Base-by-base conservation (phyloP, 2,329 filamentous ascomycete species). In the Fusarium protoensiforme region DNA sequence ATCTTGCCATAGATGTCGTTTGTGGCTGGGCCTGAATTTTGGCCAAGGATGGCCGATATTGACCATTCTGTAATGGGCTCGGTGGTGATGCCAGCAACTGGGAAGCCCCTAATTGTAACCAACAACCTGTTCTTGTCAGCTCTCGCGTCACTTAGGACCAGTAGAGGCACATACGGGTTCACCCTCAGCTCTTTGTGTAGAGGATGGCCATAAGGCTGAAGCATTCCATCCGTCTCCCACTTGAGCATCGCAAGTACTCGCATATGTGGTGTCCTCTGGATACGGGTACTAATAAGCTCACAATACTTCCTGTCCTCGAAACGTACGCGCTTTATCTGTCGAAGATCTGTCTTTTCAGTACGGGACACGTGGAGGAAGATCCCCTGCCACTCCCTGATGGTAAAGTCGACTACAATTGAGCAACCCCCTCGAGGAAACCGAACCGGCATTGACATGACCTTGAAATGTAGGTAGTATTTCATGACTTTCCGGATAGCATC, bases 61-160 rank as follows among this genome's bases (percentile, higher is more conserved):
- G 78, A 73, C 78, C 79, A 80, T 46, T 80, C 79, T 1, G 67
- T 56, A 13, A 80, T 65, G 7, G 79, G 78, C 51, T 80, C 79
- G 5, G 51, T 46, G 2, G 69, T 66, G 4, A 71, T 60, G 13
- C 72, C 74, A 33, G 31, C 61, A 2, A 5, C 0, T 9, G 7
- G 8, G 2, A 35, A 14, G 11, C 41, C 35, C 1, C 36, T 9
- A n/a, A 11, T 16, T 4, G 29, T 60, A 35, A 69, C 71, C 27
- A 77, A 77, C 11, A 78, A 29, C 7, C 76, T 79, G 20, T 14
- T 4, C 9, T 2, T 14, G 41, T 74, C 6, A 70, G 53, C 11
- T 43, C 2, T 9, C 20, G 16, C 2, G 29, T 31, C 4, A 14
- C 7, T 16, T 16, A 11, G 27, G 18, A 27, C 7, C 46, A 31